Base-by-base conservation (phyloP, 2,329 filamentous ascomycete species). In the Orbilia blumenaviensis region DNA sequence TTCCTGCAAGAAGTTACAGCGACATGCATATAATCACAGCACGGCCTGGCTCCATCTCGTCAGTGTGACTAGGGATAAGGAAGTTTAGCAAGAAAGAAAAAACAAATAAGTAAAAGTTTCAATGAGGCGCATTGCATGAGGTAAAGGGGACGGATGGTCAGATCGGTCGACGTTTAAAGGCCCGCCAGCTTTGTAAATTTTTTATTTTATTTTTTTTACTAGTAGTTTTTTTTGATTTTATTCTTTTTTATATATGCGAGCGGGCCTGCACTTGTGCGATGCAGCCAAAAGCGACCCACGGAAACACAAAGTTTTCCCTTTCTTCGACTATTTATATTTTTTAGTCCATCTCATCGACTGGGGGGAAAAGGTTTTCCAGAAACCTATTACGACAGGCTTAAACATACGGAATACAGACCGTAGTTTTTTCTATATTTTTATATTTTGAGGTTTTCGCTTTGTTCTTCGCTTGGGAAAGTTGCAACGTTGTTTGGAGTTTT, bases 71-170 rank as follows among this genome's bases (percentile, higher is more conserved):
- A 48, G 69, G 69, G 62, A 48, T 23, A 34, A 56, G 29, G 58
- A 52, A 66, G 63, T 58, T 58, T 46, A 25, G 44, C 27, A 60
- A 50, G 61, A 5, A 36, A 50, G 18, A 44, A 36, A 23, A 29
- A 54, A 16, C 44, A 67, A 66, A 50, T 52, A 54, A 44, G 56
- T 18, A 29, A 61, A 73, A 41, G 18, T 29, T 38, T 54, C 29
- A 69, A 76, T 76, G 72, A 76, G 72, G 72, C 72, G 72, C 64
- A 76, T 76, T 69, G 72, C 72, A 76, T 76, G 56, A 67, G 68
- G 60, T 52, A 58, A 61, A 68, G 60, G 56, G 63, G 58, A 56
- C 56, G 58, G 44, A 44, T 23, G 61, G 54, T 67, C 16, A 61
- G 62, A 67, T 62, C 44, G 54, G 29, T 62, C 34, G 42, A 52